Evolutionary conservation across 441 rosid genomes (phyloP), one percentile per base, ranked within the genome.

Genomic region (California macrophylla): DNA sequence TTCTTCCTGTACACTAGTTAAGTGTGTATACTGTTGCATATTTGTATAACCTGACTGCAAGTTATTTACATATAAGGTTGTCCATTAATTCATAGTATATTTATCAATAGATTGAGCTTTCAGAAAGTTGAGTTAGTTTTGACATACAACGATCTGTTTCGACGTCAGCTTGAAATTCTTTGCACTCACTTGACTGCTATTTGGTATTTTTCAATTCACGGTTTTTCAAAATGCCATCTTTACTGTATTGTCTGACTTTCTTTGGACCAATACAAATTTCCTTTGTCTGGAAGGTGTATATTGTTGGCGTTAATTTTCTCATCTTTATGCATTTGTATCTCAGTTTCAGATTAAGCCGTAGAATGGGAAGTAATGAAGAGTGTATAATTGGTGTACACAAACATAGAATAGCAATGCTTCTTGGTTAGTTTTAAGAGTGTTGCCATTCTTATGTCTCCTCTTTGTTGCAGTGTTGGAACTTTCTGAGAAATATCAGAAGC

Each of bases 401-500:
- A 47, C 54, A 47, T n/a, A 15, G 54, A 47, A 47, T 47, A n/a
- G 5, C 20, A 16, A 47, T n/a, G 4, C 5, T n/a, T 4, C 25
- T 23, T 23, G 29, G n/a, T 58, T 58, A 23, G n/a, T 21, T 13
- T 56, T 56, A 21, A 56, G 62, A 56, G 28, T 25, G 2, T 58
- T 24, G 29, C 26, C 20, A 20, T 73, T 68, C 58, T 64, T 66
- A 32, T 70, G 45, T 72, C 18, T 24, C 28, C 30, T 64, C 80
- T 64, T 68, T 69, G 66, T 78, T 84, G 78, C 87, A 92, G 99
- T 94, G 66, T 84, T 94, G 86, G 97, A 94, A 80, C 91, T 90
- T 69, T 94, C 98, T 3, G 97, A 85, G 82, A 94, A 85, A 81
- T 87, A 88, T 79, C 97, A 92, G 81, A 90, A 84, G 81, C 89